Evolutionary conservation across 2,329 filamentous ascomycete genomes (phyloP).

Genomic region (Chalara sp.): DNA sequence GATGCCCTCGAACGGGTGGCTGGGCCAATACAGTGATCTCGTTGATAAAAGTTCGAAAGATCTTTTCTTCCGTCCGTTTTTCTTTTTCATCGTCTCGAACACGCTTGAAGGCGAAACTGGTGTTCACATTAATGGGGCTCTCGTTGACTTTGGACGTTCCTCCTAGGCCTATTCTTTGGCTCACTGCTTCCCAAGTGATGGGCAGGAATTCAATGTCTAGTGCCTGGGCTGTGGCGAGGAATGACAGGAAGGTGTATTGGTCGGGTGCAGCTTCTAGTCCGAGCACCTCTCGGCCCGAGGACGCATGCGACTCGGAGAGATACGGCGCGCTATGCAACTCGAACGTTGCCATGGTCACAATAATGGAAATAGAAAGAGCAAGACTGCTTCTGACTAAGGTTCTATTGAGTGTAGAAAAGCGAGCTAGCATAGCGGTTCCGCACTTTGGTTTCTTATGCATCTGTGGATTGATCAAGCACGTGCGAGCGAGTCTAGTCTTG

Average conservation of each 20-base stretch:
- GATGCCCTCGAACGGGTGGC: neutral
- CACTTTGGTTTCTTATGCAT: too few relatives aligned
- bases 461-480: too few relatives aligned
- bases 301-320: neutral
- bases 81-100: neutral
- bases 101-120: conserved; percentile 3
- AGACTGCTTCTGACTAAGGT: too few relatives aligned
- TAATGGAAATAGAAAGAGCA: neutral
- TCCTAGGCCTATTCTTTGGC: neutral
- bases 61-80: neutral
- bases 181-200: conserved; percentile 2
- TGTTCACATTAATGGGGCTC: neutral
- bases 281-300: neutral
- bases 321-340: neutral
- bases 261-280: neutral
- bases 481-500: too few relatives aligned
- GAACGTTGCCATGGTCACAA: neutral
- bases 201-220: conserved; percentile 1
- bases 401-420: too few relatives aligned
- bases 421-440: too few relatives aligned
- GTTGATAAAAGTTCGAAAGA: neutral
- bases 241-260: neutral
- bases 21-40: conserved; percentile 3
- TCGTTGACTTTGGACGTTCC: conserved; percentile 1
- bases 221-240: neutral